Base-by-base conservation (phyloP, 305 asterid species). In the Solanum hybrid region DNA sequence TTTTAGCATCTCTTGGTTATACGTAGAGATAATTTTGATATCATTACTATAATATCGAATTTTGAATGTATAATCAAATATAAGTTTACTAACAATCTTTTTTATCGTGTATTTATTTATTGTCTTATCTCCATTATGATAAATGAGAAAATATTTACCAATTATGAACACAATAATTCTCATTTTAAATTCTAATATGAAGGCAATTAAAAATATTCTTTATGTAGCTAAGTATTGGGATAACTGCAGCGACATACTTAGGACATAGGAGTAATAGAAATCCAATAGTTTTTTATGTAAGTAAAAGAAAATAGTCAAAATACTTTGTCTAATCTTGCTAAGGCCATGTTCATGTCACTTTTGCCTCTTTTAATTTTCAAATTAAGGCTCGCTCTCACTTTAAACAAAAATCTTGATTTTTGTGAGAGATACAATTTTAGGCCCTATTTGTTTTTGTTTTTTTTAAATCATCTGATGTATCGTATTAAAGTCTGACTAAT, bases 31-130 rank as follows among this genome's bases (percentile, higher is more conserved):
- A 51, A 51, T 2, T 51, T 51, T 51, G 0, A 51, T 51, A 51
- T 7, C 20, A 34, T 79, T 79, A 22, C 4, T 33, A 10, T 79
- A 5, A 34, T 20, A 34, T 22, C 0, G 1, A 10, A 34, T 1
- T 79, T 79, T 1, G 0, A 0, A 4, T 78, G 2, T 34, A 79
- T n/a, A 14, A 29, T 29, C 5, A 12, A 13, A 27, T 29, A 75
- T 2, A 57, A 57, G 0, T 17, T 75, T 75, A 29, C 1, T 29
- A 1, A 0, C 2, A 10, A 24, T 2, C 0, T 2, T 34, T 79
- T 22, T 0, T 24, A 9, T 37, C 0, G 2, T 24, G 12, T 3
- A 80, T 37, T 1, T 37, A 37, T 29, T 1, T 36, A 7, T 45
- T 79, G 22, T n/a, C 1, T 27, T 27, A 27, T 45, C 2, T 45